Evolutionary conservation across 176 grass and related monocot genomes (phyloP).

Genomic region (Ampelocalamus luodianensis): DNA sequence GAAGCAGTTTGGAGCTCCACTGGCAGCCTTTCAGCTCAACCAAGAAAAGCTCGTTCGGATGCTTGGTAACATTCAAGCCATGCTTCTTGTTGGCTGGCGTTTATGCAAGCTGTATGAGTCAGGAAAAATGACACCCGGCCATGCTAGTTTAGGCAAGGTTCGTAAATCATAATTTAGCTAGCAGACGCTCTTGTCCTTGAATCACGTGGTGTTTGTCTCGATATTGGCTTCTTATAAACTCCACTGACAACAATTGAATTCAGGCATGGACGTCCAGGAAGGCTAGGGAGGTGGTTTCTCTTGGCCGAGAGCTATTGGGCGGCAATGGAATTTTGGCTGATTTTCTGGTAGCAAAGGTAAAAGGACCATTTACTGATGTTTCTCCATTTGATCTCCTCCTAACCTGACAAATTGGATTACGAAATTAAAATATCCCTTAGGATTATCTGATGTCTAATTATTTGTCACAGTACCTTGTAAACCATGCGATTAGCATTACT

Average conservation of each 20-base stretch:
- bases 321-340: constrained; percentile 96
- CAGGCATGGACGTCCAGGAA: constrained; percentile 82
- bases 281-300: constrained; percentile 83
- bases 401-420: not conserved
- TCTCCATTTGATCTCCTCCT: not conserved
- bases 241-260: not conserved
- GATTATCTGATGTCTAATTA: not conserved
- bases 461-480: not conserved
- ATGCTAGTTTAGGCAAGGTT: constrained; percentile 92
- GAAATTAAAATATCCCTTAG: not conserved
- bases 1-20: constrained; percentile 88
- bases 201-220: not conserved
- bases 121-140: constrained; percentile 90
- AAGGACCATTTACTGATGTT: not conserved
- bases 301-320: constrained; percentile 84
- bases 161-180: not conserved
- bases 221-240: not conserved
- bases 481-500: not conserved
- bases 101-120: constrained; percentile 92
- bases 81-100: constrained; percentile 95
- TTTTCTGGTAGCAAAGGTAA: constrained; percentile 96
- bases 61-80: constrained; percentile 94
- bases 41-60: constrained; percentile 98
- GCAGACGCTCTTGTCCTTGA: not conserved
- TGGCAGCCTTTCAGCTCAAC: constrained; percentile 93